Percentiles rank a stretch among this genome's conserved stretches.
Conservation (phyloP, 352 stramenopile species). For the Phytopythium vexans region DNA sequence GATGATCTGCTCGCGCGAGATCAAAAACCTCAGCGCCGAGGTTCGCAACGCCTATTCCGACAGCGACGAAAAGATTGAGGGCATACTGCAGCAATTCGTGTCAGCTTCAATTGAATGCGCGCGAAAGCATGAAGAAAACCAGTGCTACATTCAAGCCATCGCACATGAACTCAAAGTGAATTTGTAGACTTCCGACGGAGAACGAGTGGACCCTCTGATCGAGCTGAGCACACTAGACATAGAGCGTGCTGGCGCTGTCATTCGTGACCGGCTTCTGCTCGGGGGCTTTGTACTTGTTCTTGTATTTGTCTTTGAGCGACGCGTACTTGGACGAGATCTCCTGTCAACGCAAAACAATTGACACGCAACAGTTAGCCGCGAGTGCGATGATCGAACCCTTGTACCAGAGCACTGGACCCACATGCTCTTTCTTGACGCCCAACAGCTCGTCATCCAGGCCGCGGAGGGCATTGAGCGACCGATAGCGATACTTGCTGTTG, state of each 20-base stretch:
- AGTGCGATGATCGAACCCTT: background rate
- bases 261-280: slow-evolving; percentile 26
- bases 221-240: slow-evolving; percentile 25
- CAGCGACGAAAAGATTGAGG: slow-evolving; percentile 30
- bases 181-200: slow-evolving; percentile 11
- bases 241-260: slow-evolving; percentile 18
- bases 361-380: background rate
- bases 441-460: slow-evolving; percentile 74
- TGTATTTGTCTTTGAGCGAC: slow-evolving; percentile 70
- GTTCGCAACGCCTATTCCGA: slow-evolving; percentile 28
- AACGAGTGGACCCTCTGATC: background rate
- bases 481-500: slow-evolving; percentile 57
- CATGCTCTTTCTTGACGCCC: slow-evolving; percentile 63
- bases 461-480: slow-evolving; percentile 44
- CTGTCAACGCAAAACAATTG: slow-evolving; percentile 17
- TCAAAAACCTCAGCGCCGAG: slow-evolving; percentile 41
- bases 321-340: slow-evolving; percentile 75
- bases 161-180: slow-evolving; percentile 37
- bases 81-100: slow-evolving; percentile 29
- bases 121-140: slow-evolving; percentile 31
- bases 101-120: slow-evolving; percentile 26
- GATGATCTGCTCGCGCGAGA: slow-evolving; percentile 51
- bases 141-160: slow-evolving; percentile 35
- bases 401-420: slow-evolving; percentile 5
- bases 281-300: slow-evolving; percentile 62